These are phyloP conservation scores for Cicer pinnatifidum DNA, from an alignment of 306 rosid genomes.

Conservation along the genomic window DNA sequence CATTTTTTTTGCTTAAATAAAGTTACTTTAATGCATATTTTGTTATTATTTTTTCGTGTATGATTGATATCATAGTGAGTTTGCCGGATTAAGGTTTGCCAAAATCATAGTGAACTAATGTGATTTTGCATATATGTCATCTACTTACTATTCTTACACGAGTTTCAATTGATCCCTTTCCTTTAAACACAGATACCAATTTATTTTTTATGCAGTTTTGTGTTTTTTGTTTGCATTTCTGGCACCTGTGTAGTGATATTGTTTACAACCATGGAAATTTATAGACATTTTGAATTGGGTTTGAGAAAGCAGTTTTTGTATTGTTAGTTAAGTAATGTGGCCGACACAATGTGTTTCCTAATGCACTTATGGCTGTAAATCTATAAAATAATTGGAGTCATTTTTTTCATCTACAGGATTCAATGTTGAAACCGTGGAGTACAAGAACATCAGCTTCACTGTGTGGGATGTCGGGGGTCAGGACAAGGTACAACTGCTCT, in stretches of 20 bases:
- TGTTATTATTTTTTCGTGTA: too few relatives aligned
- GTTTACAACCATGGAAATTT: conserved; percentile 2
- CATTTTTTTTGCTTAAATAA: not conserved
- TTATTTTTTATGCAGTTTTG: not conserved
- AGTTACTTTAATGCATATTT: not conserved
- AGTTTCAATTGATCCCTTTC: too few relatives aligned
- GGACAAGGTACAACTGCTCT: conserved; percentile 70
- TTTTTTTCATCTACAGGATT: conserved; percentile 62
- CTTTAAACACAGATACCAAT: not conserved
- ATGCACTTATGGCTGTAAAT: not conserved
- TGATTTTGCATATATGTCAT: too few relatives aligned
- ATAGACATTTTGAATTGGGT: not conserved
- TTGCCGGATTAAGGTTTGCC: too few relatives aligned
- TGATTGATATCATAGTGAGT: too few relatives aligned
- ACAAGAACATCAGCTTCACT: conserved; percentile 98
- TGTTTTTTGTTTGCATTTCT: not conserved
- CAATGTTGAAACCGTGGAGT: conserved; percentile 96
- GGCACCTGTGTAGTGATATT: conserved; percentile 4
- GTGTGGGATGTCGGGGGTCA: conserved; percentile 99
- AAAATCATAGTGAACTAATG: too few relatives aligned
- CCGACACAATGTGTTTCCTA: conserved; percentile 10
- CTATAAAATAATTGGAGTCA: conserved; percentile 3
- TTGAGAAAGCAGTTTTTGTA: conserved; percentile 14
- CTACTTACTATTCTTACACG: too few relatives aligned
- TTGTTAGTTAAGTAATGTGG: not conserved